These are phyloP conservation scores for Aspergillus indologenus DNA, from an alignment of 495 filamentous ascomycete species.

Conservation along the genomic window DNA sequence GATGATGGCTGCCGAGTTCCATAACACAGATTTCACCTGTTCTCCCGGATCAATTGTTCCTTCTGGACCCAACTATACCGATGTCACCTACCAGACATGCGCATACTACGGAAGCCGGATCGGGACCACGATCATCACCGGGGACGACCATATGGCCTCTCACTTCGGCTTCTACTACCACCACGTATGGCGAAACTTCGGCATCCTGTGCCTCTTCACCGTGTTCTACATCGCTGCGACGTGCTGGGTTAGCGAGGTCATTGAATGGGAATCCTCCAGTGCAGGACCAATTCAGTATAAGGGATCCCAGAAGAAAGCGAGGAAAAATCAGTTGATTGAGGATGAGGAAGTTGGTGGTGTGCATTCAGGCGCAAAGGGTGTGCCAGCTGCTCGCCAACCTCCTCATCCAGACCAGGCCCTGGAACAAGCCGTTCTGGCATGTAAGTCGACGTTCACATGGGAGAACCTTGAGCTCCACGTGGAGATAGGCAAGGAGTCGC, in stretches of 20 bases:
- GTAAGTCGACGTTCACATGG: constrained; percentile 51
- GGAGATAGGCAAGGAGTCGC: constrained; percentile 61
- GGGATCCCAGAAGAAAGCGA: constrained; percentile 50
- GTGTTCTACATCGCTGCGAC: constrained; percentile 51
- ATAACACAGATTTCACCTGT: constrained; percentile 41
- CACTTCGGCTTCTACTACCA: constrained; percentile 53
- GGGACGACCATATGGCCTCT: constrained; percentile 49
- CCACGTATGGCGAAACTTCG: constrained; percentile 65
- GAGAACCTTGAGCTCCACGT: constrained; percentile 57
- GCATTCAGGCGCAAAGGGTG: constrained; percentile 15
- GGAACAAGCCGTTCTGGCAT: constrained; percentile 41
- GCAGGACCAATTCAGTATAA: constrained; percentile 58
- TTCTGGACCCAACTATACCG: constrained; percentile 52
- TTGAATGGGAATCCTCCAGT: constrained; percentile 56
- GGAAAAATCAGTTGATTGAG: constrained; percentile 35
- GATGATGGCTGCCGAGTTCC: constrained; percentile 56
- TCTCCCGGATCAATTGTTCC: constrained; percentile 55
- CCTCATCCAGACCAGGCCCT: constrained; percentile 15
- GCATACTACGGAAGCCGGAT: constrained; percentile 49
- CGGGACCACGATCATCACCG: constrained; percentile 48
- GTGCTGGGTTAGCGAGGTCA: constrained; percentile 57
- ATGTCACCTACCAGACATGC: constrained; percentile 56
- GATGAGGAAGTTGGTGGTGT: constrained; percentile 49
- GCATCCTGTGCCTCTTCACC: constrained; percentile 61
- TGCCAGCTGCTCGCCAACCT: constrained; percentile 8